Base-by-base conservation (phyloP, 2,329 filamentous ascomycete species). In the Apiospora marii region DNA sequence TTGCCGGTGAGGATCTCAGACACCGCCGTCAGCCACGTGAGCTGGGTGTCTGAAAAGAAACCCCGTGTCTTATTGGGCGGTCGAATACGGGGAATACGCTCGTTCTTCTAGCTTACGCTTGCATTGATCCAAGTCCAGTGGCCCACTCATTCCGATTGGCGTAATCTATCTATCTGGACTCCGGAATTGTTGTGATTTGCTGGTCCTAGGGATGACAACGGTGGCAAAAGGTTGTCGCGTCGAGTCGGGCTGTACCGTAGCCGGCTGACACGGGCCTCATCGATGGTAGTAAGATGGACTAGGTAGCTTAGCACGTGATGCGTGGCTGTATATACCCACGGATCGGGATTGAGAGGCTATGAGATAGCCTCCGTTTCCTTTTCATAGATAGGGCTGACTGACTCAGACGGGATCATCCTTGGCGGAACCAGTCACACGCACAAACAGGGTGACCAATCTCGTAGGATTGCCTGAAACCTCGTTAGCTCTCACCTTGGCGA, bases 51-150 rank as follows among this genome's bases (percentile, higher is more conserved):
- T 64, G 58, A 22, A 24, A 1, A n/a, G 22, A 22, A 41, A 12
- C 41, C 8, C 34, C 34, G 34, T 19, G 37, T 61, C 8, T 37
- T n/a, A 34, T 37, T 61, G 53, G 53, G 19, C 3, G 12, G 53
- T 10, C 30, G 27, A 61, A 61, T 61, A 61, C 53, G 53, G 51
- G 37, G 53, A 61, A 37, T 61, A 37, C 53, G 34, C 58, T 64
- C 34, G 22, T 24, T 34, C 10, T 22, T 27, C 16, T 13, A 58
- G 51, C 51, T 58, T 58, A 41, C 37, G 37, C 37, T 41, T 41
- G 37, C 24, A 30, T 27, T 58, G 24, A 34, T 37, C 34, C 34
- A n/a, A 3, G 34, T 41, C 12, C 10, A 41, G 19, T 1, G 3
- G 13, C n/a, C 58, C 30, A 41, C 34, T 41, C 2, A 19, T 13